Base-by-base conservation (phyloP, 1,284 basidiomycete genomes). In the Microbotryomycetes sp. region DNA sequence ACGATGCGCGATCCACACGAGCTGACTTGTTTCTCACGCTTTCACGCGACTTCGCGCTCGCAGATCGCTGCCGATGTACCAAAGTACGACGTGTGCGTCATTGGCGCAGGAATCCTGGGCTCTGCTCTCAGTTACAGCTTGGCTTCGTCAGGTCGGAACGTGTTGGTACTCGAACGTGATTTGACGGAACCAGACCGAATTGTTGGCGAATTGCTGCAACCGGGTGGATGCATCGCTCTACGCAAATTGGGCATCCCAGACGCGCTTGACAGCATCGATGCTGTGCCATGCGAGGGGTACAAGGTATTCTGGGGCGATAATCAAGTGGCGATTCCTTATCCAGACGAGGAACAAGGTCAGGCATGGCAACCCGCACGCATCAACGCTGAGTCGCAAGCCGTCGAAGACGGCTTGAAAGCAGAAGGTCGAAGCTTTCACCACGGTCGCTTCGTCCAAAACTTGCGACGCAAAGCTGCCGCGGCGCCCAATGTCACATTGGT, bases 171-270 rank as follows among this genome's bases (percentile, higher is more conserved):
- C 63, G 91, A 96, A 77, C 84, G 92, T 4, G 94, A 94, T 46
- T 81, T 97, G 14, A 81, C 86, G 0, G 88, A 93, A 75, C 94
- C 96, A 0, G 92, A 97, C 80, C 84, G 94, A 26, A 97, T 99
- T 70, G 94, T 98, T 45, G 94, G 96, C 42, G 96, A 99, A 77
- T 84, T 98, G 1, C 80, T 99, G 23, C 94, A 98, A 73, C 96
- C 96, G 0, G 93, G 89, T 1, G 96, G 96, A 5, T 86, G 93
- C 23, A 80, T 81, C 3, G 86, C 91, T 0, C 79, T 98, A 53
- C 77, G 83, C 64, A 78, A 83, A 58, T 83, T 99, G 22, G 93
- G 92, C 1, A 77, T 98, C 70, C 73, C 70, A 25, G 83, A 84
- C 56, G 84, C 83, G 61, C 78, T 97, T 50, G 87, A 94, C 31